These are phyloP conservation scores for Clarireedia hainanense DNA, from an alignment of 2,329 filamentous ascomycete species.

Conservation along the genomic window DNA sequence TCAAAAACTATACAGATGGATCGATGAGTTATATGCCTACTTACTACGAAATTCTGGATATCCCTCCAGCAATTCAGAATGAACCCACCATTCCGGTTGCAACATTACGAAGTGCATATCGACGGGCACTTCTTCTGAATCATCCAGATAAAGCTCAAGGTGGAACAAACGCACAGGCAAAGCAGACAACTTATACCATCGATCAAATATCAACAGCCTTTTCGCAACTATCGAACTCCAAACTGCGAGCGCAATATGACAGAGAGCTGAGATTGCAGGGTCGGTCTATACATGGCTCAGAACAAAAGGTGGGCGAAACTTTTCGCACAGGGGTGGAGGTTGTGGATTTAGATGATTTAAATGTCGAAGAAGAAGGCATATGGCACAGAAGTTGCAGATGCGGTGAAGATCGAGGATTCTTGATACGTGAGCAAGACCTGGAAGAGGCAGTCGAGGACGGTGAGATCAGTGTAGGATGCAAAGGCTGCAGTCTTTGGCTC, in stretches of 20 bases:
- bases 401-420: constrained; percentile 53
- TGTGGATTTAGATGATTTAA: constrained; percentile 58
- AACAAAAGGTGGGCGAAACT: constrained; percentile 14
- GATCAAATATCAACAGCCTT: constrained; percentile 59
- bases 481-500: constrained; percentile 60
- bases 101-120: constrained; percentile 56
- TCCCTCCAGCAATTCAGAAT: constrained; percentile 42
- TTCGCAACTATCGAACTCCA: constrained; percentile 44
- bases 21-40: constrained; percentile 33
- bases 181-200: constrained; percentile 38
- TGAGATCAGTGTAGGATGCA: constrained; percentile 56
- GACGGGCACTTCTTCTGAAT: constrained; percentile 54
- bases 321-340: constrained; percentile 55
- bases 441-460: constrained; percentile 50
- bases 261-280: constrained; percentile 32
- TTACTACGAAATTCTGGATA: constrained; percentile 53
- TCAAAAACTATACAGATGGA: constrained; percentile 51
- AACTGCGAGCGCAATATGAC: constrained; percentile 47
- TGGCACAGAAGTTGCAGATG: constrained; percentile 57
- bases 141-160: constrained; percentile 41
- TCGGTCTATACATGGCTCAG: constrained; percentile 14
- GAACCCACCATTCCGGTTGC: constrained; percentile 36
- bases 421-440: constrained; percentile 50
- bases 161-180: constrained; percentile 10
- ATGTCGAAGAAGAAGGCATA: constrained; percentile 39